phyloP scores from a whole-genome alignment of 768 basidiomycete species.

The Pisolithus albus region DNA sequence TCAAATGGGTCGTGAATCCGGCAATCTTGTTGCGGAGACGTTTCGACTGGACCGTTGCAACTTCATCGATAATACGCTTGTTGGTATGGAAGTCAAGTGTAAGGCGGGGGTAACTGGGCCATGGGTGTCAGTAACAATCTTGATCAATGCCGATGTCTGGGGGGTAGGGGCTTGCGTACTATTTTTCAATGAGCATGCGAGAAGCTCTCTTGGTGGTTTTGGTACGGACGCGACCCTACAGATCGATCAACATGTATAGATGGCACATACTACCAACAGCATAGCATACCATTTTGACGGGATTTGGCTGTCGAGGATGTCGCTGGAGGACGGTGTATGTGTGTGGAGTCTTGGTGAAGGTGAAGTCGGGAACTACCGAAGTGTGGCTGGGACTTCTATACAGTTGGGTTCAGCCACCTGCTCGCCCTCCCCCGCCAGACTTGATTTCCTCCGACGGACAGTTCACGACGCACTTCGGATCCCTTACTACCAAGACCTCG shows the following conservation, averaged over 20 bases:
- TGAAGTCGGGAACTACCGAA: conserved; percentile 21
- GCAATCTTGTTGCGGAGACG: conserved; percentile 99
- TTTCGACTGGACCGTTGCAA: conserved; percentile 94
- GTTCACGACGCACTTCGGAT: conserved; percentile 16
- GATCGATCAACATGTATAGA: neutral
- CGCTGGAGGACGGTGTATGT: conserved; percentile 7
- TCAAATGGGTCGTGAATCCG: conserved; percentile 99
- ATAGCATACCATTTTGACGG: conserved; percentile 44
- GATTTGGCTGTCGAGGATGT: conserved; percentile 19
- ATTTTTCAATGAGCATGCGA: conserved; percentile 98
- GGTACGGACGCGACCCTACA: conserved; percentile 96
- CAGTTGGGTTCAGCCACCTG: conserved; percentile 15
- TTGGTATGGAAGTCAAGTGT: conserved; percentile 99
- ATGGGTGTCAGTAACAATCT: neutral
- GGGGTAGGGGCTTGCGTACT: conserved; percentile 45
- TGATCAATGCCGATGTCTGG: no score
- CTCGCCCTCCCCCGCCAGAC: neutral
- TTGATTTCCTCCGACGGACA: neutral
- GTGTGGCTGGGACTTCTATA: conserved; percentile 31
- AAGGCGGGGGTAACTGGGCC: conserved; percentile 86
- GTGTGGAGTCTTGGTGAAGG: neutral
- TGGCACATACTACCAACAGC: neutral
- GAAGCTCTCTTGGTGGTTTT: conserved; percentile 99
- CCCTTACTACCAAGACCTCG: conserved; percentile 1
- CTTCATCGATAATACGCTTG: conserved; percentile 98